Base-by-base conservation (phyloP, 2,329 filamentous ascomycete species). In the Colletotrichum orchidophilum region DNA sequence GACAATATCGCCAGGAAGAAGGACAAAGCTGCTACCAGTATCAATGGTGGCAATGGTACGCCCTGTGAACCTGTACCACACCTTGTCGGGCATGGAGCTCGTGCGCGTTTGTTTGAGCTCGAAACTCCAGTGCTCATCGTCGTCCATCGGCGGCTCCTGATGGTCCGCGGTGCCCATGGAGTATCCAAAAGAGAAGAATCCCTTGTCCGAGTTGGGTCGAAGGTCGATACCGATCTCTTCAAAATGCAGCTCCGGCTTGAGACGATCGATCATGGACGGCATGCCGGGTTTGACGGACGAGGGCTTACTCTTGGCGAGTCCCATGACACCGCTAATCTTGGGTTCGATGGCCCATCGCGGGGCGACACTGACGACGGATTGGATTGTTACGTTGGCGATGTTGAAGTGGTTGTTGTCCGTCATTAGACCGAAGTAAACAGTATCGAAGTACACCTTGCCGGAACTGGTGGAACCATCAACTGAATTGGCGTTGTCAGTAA, bases 21-120 rank as follows among this genome's bases (percentile, higher is more conserved):
- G 87, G 77, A 94, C 83, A 63, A 94, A 83, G 1, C 91, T 90
- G 4, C 91, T 92, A 27, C 91, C 92, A 3, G 92, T 94, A 80
- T 94, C 92, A 31, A 89, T 85, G 66, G 92, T 91, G 57, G 90
- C 87, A 31, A 81, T 81, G 74, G 86, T 85, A 7, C 50, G 61
- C 21, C 76, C 75, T 54, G 82, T 76, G 66, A 83, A 81, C 54
- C 76, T 73, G 79, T 83, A 79, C 75, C 81, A 81, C 50, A 78
- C 66, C 31, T 75, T 72, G 42, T 77, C 77, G 6, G 74, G 58
- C 8, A 77, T 76, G 65, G 76, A 75, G 26, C 75, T 79, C 33
- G 83, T 73, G 39, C 81, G 77, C 70, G 84, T 79, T 21, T 83
- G 83, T 7, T 77, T 89, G 31, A 87, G 78, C 53, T 86, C 81